Conservation (phyloP, 371 early-diverging fungal species). For the Synchytrium microbalum region DNA sequence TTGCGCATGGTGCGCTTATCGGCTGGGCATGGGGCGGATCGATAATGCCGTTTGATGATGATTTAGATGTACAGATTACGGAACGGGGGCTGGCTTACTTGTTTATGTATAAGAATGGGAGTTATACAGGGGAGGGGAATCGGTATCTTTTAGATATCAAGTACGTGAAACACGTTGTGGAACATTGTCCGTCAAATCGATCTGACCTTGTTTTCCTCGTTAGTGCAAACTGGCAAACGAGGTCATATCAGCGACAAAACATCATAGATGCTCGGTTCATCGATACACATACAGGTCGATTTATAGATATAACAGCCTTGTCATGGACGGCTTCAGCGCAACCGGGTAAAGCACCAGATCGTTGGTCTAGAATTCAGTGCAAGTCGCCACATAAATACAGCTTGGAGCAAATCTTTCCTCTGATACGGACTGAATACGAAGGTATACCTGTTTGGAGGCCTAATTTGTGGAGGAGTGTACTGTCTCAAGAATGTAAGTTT, state of each 20-base stretch:
- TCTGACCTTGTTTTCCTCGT: slow-evolving; percentile 10
- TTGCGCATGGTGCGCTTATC: slow-evolving; percentile 24
- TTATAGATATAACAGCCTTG: slow-evolving; percentile 24
- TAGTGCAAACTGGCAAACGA: slow-evolving; percentile 16
- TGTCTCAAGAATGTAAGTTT: too few species aligned
- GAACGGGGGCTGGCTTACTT: too few species aligned
- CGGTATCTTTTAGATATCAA: too few species aligned
- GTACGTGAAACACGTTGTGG: too few species aligned
- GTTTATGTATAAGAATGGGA: too few species aligned
- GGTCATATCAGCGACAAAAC: slow-evolving; percentile 4
- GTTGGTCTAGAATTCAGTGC: slow-evolving; percentile 11
- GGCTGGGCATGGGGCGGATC: slow-evolving; percentile 29
- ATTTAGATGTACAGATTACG: too few species aligned
- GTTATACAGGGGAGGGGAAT: too few species aligned
- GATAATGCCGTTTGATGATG: slow-evolving; percentile 27
- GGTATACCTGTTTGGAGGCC: slow-evolving; percentile 16
- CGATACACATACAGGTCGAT: slow-evolving; percentile 19
- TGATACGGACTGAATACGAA: slow-evolving; percentile 11
- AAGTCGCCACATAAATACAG: slow-evolving; percentile 16
- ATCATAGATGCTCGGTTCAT: slow-evolving; percentile 24
- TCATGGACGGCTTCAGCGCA: too few species aligned
- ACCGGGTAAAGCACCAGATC: too few species aligned
- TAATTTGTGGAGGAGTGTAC: too few species aligned
- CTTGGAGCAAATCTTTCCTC: slow-evolving; percentile 11
- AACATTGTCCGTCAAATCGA: too few species aligned